A percentile compares a stretch with the other conserved stretches of the same genome.
These are phyloP conservation scores for Hydrangea macrophylla DNA, from an alignment of 148 eudicot species.

Conservation along the genomic window DNA sequence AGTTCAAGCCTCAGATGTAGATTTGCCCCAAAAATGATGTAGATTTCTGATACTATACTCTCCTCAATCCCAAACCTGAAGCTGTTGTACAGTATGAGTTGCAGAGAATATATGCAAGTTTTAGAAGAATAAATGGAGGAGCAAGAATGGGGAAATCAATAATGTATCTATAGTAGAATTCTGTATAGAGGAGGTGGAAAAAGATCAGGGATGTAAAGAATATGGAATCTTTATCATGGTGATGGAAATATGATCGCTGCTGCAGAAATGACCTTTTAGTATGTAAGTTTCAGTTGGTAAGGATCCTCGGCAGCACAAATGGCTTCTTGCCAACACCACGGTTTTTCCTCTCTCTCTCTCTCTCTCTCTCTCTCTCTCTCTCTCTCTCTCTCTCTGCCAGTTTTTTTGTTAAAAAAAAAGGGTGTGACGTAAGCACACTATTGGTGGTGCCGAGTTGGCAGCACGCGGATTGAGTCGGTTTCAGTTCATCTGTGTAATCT, in stretches of 20 bases:
- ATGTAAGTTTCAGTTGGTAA: no score
- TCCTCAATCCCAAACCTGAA: not conserved
- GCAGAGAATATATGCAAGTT: not conserved
- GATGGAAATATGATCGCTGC: not conserved
- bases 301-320: no score
- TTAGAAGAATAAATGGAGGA: not conserved
- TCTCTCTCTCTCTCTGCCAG: no score
- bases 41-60: not conserved
- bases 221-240: not conserved
- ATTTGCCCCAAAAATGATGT: slow-evolving; percentile 14
- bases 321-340: no score
- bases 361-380: no score
- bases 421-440: no score
- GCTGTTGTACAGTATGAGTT: slow-evolving; percentile 1
- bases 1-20: not conserved
- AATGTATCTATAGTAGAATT: not conserved
- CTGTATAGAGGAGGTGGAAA: not conserved
- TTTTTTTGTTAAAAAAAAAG: no score
- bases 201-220: not conserved
- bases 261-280: not conserved
- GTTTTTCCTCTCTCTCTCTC: no score
- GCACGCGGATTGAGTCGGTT: no score
- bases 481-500: no score
- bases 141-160: not conserved
- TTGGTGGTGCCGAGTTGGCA: no score